Base-by-base conservation (phyloP, 2,329 filamentous ascomycete genomes). In the Ilyonectria robusta region DNA sequence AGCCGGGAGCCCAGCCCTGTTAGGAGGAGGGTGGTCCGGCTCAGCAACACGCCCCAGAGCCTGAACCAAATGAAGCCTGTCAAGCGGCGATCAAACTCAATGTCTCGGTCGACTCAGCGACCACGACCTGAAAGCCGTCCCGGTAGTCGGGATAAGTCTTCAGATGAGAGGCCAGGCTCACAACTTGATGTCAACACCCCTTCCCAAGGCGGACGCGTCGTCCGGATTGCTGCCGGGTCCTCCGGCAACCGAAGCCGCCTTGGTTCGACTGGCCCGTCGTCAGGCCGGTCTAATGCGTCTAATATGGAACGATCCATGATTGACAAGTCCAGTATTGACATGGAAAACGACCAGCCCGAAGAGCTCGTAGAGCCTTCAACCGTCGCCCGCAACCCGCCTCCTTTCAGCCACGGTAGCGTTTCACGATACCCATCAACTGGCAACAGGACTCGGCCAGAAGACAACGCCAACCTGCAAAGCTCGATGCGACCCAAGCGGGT, bases 401-500 rank as follows among this genome's bases (percentile, higher is more conserved):
- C 84, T 53, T 75, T 82, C 21, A 84, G 82, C 67, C 82, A 86
- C 53, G 85, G 85, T 42, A 90, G 87, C 72, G 84, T 85, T 60
- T 87, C 87, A 55, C 84, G 86, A 75, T 84, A 87, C 67, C 78
- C 83, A 42, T 84, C 87, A 4, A 87, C 86, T 2, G 81, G 84
- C 48, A 83, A 83, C 40, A 83, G 85, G 56, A 84, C 80, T 17
- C 84, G 86, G 40, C 84, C 86, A 56, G 89, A 89, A 3, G 92
- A 94, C 26, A 90, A 92, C 37, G 81, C 83, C 37, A 91, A 88
- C 15, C 82, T 89, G 2, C 92, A 93, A 67, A 91, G 91, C 73
- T 94, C 93, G 0, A 89, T 94, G 85, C 88, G 94, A 6, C 85
- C 95, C 65, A 95, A 95, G 81, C 86, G 93, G 67, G 88, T 94